Conservation (phyloP, 176 grass and related monocot genomes). For the Triticum turgidum region DNA sequence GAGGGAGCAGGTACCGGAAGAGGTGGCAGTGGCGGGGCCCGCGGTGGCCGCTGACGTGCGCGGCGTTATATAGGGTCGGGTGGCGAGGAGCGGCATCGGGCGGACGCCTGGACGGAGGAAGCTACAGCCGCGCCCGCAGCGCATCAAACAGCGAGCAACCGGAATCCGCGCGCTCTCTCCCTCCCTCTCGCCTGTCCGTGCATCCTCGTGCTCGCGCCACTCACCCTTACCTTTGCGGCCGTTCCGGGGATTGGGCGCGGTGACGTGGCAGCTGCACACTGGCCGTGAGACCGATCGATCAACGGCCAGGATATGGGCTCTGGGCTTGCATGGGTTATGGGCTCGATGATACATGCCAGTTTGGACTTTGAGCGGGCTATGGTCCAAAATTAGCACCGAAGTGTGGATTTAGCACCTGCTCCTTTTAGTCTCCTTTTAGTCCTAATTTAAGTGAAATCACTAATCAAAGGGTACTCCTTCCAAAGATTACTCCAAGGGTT, state of each 20-base stretch:
- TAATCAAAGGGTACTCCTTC: no score
- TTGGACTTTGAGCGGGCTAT: no score
- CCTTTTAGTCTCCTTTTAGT: no score
- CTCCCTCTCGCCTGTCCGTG: neutral
- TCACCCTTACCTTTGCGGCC: neutral
- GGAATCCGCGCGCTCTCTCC: neutral
- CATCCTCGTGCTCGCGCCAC: neutral
- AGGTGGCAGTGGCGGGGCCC: neutral
- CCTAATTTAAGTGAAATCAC: no score
- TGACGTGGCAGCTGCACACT: neutral
- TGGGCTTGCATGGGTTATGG: no score
- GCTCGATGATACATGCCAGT: no score
- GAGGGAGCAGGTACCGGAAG: neutral
- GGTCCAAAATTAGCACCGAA: no score
- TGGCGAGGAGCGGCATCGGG: constrained; percentile 43
- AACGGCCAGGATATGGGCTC: no score
- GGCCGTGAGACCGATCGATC: neutral
- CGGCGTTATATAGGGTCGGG: constrained; percentile 14
- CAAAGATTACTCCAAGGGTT: no score
- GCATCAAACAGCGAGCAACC: neutral
- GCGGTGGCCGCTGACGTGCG: neutral
- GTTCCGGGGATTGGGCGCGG: neutral
- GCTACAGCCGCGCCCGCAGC: neutral
- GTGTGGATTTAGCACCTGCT: no score
- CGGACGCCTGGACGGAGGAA: neutral